phyloP scores from a whole-genome alignment of 805 yeast genomes.

The Wickerhamomyces ciferrii region DNA sequence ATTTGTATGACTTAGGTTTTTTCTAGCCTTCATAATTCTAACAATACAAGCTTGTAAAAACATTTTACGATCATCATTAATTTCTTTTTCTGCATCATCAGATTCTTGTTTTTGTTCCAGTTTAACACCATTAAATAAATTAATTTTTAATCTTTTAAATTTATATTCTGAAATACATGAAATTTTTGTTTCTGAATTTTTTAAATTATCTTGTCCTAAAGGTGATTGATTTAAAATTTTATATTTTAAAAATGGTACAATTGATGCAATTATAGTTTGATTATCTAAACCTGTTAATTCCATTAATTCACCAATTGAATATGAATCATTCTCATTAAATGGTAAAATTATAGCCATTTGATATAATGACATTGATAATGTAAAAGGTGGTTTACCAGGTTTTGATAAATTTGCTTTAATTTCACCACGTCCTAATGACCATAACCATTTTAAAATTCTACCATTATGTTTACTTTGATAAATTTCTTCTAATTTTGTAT shows the following conservation, averaged over 20 bases:
- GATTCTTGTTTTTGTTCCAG: conserved; percentile 61
- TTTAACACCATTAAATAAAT: conserved; percentile 60
- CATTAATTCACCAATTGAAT: conserved; percentile 54
- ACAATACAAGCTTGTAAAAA: conserved; percentile 91
- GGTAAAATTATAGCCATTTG: conserved; percentile 85
- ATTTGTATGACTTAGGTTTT: conserved; percentile 69
- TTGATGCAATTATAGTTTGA: conserved; percentile 67
- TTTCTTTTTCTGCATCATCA: conserved; percentile 72
- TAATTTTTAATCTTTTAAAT: conserved; percentile 78
- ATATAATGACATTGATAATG: conserved; percentile 74
- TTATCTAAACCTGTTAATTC: conserved; percentile 64
- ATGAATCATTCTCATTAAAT: conserved; percentile 65
- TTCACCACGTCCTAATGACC: conserved; percentile 93
- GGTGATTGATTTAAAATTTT: conserved; percentile 68
- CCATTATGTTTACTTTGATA: conserved; percentile 79
- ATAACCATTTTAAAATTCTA: conserved; percentile 89
- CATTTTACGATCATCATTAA: conserved; percentile 81
- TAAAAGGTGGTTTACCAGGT: conserved; percentile 76
- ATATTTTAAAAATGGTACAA: conserved; percentile 74
- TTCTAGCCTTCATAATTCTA: conserved; percentile 93
- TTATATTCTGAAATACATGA: conserved; percentile 78
- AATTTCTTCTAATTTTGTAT: conserved; percentile 60
- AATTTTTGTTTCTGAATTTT: conserved; percentile 51
- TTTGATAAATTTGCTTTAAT: conserved; percentile 79
- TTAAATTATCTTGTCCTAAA: conserved; percentile 47